phyloP scores from a whole-genome alignment of 1,139 yeast genomes.

The Debaryomycetaceae sp. region DNA sequence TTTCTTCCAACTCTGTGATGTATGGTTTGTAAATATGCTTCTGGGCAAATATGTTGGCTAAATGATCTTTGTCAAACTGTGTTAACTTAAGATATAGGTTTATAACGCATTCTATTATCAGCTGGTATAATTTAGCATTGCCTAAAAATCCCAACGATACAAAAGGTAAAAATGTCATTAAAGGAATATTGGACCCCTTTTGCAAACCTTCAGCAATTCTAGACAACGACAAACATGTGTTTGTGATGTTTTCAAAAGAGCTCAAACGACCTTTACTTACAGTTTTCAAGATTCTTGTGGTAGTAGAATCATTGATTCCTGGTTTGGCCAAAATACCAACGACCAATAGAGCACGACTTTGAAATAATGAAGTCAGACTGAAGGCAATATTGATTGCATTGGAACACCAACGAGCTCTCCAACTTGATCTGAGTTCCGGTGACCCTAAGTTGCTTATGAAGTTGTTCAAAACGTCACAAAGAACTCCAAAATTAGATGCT shows the following conservation, averaged over 20 bases:
- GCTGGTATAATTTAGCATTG: constrained; percentile 46
- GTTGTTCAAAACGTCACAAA: constrained; percentile 59
- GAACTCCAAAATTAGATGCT: constrained; percentile 55
- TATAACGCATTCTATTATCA: constrained; percentile 45
- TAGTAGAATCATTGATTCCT: constrained; percentile 61
- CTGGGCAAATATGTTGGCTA: constrained; percentile 34
- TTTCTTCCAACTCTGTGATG: constrained; percentile 44
- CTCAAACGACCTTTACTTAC: constrained; percentile 26
- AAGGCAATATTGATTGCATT: constrained; percentile 67
- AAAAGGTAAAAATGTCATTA: constrained; percentile 65
- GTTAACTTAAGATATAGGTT: constrained; percentile 25
- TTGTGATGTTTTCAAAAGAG: constrained; percentile 34
- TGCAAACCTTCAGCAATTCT: constrained; percentile 64
- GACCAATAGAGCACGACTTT: constrained; percentile 68
- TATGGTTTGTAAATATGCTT: constrained; percentile 39
- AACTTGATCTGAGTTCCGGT: constrained; percentile 51
- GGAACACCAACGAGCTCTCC: constrained; percentile 71
- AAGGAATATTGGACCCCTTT: constrained; percentile 49
- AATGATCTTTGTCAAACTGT: constrained; percentile 19
- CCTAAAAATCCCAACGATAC: constrained; percentile 35
- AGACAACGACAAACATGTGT: constrained; percentile 48
- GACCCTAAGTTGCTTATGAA: constrained; percentile 49
- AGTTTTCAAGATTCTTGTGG: constrained; percentile 42
- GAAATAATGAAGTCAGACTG: constrained; percentile 56
- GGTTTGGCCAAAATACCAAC: constrained; percentile 66